Base-by-base conservation (phyloP, 2,329 filamentous ascomycete species). In the Diaporthe ampelina region DNA sequence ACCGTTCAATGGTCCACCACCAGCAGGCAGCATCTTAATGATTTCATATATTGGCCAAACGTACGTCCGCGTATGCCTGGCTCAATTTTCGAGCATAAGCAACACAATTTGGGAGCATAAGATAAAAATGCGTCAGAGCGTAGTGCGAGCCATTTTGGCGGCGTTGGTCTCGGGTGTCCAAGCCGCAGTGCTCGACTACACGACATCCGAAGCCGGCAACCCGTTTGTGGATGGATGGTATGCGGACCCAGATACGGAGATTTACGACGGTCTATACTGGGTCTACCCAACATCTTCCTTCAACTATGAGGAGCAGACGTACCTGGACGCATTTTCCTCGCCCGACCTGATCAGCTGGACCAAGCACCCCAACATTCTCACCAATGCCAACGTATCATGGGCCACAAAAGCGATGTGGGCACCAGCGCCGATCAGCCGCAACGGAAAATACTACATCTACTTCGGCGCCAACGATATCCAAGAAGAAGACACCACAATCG, bases 311-410 rank as follows among this genome's bases (percentile, higher is more conserved):
- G 65, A 85, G 45, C 87, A 89, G 79, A 88, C 85, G 0, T 87
- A 85, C 77, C 83, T 88, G 58, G 86, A 88, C 75, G 86, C 86
- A 72, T 88, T 88, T 79, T 88, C 86, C 3, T 88, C 85, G 17
- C 80, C 81, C 0, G 86, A 89, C 74, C 79, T 89, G 59, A 78
- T 88, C 54, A 80, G 84, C 70, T 89, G 87, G 87, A 86, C 83
- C 24, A 87, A 86, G 74, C 84, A 88, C 75, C 78, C 81, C 24
- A 82, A 82, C 50, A 82, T 88, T 72, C 80, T 89, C 35, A 85
- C 83, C 29, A 81, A 80, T 43, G 79, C 78, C 8, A 73, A 81
- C 65, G 80, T 86, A 56, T 77, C 81, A 6, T 88, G 87, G 86
- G 86, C 85, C 9, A 84, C 78, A 2, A 81, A 81, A 70, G 86